Percentiles rank a stretch among this genome's conserved stretches.
Conservation (phyloP, 768 basidiomycete genomes). For the Suillus plorans region DNA sequence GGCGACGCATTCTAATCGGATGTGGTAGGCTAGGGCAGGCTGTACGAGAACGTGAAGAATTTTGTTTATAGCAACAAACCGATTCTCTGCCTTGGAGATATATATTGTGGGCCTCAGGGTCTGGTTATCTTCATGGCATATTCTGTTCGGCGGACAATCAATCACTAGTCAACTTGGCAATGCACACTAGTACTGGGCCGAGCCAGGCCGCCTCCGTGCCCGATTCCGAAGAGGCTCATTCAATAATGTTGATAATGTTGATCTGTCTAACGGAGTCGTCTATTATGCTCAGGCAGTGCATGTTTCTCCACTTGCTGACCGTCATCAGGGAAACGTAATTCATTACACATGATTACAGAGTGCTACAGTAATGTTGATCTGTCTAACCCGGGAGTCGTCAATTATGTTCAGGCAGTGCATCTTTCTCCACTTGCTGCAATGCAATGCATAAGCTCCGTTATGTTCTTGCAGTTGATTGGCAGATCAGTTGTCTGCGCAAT, state of each 20-base stretch:
- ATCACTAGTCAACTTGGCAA: not conserved
- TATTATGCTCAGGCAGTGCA: not conserved
- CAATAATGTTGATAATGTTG: not conserved
- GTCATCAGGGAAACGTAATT: too few species aligned
- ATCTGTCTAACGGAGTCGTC: not conserved
- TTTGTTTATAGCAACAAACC: not conserved
- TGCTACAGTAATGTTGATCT: too few species aligned
- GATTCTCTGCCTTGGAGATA: not conserved
- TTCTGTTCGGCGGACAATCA: not conserved
- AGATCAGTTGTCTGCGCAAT: not conserved
- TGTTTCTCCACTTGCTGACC: not conserved
- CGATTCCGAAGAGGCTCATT: not conserved
- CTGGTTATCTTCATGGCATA: not conserved
- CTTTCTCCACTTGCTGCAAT: not conserved
- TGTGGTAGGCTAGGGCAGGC: not conserved
- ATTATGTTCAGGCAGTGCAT: not conserved
- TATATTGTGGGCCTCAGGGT: not conserved
- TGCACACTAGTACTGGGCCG: not conserved
- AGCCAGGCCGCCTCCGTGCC: not conserved
- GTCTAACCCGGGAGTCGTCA: not conserved
- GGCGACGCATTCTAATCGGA: not conserved
- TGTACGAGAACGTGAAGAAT: not conserved
- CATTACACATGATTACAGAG: too few species aligned
- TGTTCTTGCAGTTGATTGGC: not conserved
- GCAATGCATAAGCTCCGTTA: not conserved